Base-by-base conservation (phyloP, 805 yeast genomes). In the Candida maris region DNA sequence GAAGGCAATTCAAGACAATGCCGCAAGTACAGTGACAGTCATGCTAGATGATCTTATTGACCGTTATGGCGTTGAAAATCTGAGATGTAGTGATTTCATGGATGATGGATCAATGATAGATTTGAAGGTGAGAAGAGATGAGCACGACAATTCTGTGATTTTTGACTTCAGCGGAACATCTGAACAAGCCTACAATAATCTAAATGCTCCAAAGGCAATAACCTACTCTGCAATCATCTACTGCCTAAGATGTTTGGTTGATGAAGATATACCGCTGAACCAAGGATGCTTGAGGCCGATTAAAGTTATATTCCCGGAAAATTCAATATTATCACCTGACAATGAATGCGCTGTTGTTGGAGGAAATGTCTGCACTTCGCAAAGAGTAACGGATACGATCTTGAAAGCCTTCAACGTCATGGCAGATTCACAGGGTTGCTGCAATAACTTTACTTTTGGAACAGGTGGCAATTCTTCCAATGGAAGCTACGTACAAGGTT, bases 381-480 rank as follows among this genome's bases (percentile, higher is more conserved):
- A 93, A 61, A 73, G 97, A 49, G 79, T 93, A 31, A 88, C 95
- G 0, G 97, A 89, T 61, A 91, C 85, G 2, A 76, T 93, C 27
- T 68, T 91, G 52, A 81, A 81, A 51, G 93, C 97, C 0, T 88
- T 93, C 57, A 71, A 75, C 42, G 87, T 88, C 4, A 84, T 87
- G 67, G 97, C 97, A 2, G 96, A 88, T 46, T 88, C 97, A 1
- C 97, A 91, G 62, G 96, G 97, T 28, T 88, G 93, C 41, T 86
- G 96, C 59, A 91, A 93, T 62, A 93, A 91, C 62, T 77, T 91
- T 49, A 89, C 96, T 0, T 91, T 89, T 66, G 97, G 97, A 17
- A 76, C 74, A 19, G 85, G 81, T 43, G 91, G 87, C 31, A 72
- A 73, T 39, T 63, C 61, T 8, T 49, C 72, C 46, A 55, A 69